Evolutionary conservation across 2,329 filamentous ascomycete species (phyloP), one percentile per base, ranked within the genome.

Genomic region (Sporothrix dimorphospora): DNA sequence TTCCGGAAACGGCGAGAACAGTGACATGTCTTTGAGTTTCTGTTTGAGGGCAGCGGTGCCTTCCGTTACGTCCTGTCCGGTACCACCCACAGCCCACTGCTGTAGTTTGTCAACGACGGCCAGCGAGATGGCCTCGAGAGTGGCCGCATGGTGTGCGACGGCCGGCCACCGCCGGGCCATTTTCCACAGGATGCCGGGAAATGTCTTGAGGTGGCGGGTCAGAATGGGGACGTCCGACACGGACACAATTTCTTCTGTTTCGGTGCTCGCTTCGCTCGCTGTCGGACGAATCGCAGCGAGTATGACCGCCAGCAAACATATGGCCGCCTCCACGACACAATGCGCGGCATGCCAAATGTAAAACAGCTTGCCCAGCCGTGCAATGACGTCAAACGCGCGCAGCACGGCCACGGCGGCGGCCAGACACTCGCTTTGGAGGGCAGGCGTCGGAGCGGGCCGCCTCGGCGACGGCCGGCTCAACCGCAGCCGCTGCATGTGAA

Each of bases 181-280:
- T 53, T 70, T 70, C 68, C 68, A 57, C 30, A 70, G 68, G 21
- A 61, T 70, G 34, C 68, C 53, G 24, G 68, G 68, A 9, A 70
- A 70, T 2, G 55, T 55, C 24, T 45, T 55, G 30, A 70, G 53
- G 40, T 70, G 68, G 12, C 68, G 68, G 1, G 49, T 42, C 51
- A 70, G 19, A 21, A 70, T 57, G 49, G 68, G 68, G 3, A 57
- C 68, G 38, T 59, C 68, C 3, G 47, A 38, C 16, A 19, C 19
- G 6, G 27, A n/a, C 27, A 49, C 30, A 49, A 53, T 21, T 14
- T 55, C 51, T 8, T 55, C 21, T 24, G 19, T 53, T 55, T 55
- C 11, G 11, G 6, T 55, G 24, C 53, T 16, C 53, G 53, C 53
- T 55, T 0, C 53, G 51, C 51, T 55, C 51, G 24, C 4, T 11